A percentile compares a stretch with the other conserved stretches of the same genome.
phyloP scores from a whole-genome alignment of 108 stramenopile genomes.

The Fistulifera solaris region DNA sequence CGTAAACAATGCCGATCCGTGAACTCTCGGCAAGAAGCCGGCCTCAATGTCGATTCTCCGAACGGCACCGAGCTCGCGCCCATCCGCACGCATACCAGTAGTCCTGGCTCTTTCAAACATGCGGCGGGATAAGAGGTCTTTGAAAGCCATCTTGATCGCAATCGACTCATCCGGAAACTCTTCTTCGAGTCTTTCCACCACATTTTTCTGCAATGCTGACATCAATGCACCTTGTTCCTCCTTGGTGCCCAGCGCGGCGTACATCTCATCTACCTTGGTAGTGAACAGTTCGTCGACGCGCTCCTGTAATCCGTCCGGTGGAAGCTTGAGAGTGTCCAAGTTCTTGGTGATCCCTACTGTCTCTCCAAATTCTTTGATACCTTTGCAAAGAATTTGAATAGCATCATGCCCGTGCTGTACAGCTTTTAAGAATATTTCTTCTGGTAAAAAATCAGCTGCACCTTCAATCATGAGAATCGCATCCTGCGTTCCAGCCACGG shows the following conservation, averaged over 20 bases:
- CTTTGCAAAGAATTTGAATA: constrained; percentile 68
- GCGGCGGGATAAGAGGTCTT: constrained; percentile 52
- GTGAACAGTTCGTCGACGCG: constrained; percentile 44
- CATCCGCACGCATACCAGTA: constrained; percentile 54
- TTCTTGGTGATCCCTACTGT: constrained; percentile 51
- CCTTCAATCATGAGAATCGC: constrained; percentile 94
- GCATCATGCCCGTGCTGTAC: constrained; percentile 77
- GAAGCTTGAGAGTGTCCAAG: constrained; percentile 35
- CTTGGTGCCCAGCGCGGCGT: constrained; percentile 34
- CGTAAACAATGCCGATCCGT: constrained; percentile 90
- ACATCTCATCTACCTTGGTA: constrained; percentile 31
- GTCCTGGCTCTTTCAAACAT: constrained; percentile 46
- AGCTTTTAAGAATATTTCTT: constrained; percentile 76
- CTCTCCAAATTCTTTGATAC: constrained; percentile 51
- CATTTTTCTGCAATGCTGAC: constrained; percentile 29
- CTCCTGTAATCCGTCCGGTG: constrained; percentile 47
- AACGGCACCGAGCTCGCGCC: constrained; percentile 50
- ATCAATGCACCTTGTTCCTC: constrained; percentile 37
- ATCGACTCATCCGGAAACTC: constrained; percentile 37
- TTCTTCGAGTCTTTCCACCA: constrained; percentile 37
- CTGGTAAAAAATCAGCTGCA: constrained; percentile 82
- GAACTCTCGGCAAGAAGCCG: constrained; percentile 44
- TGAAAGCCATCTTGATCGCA: constrained; percentile 44
- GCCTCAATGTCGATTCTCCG: constrained; percentile 42
- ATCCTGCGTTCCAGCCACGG: constrained; percentile 82